Base-by-base conservation (phyloP, 345 rosid species). In the Erucastrum elatum region DNA sequence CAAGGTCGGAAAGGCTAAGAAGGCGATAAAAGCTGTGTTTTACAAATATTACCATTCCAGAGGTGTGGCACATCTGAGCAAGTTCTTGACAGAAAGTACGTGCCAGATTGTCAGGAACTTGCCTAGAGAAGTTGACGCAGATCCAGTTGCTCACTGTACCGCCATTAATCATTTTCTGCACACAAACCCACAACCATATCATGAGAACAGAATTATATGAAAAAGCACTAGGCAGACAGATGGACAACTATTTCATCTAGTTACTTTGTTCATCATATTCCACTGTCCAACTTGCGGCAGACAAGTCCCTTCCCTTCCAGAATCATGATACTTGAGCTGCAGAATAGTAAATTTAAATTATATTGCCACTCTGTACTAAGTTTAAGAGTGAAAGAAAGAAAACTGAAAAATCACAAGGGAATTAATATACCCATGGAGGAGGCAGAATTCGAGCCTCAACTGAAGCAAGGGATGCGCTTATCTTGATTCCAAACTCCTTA, bases 241-340 rank as follows among this genome's bases (percentile, higher is more conserved):
- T n/a, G 53, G 29, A 31, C 39, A 29, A 51, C 61, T 5, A 29
- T 30, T 68, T 75, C 64, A 33, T 58, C 13, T n/a, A 34, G 31
- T n/a, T 88, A 96, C 99, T 89, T 93, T 96, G 10, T 96, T 93
- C 99, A 91, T 93, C 99, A 96, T 96, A 64, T 96, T 96, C 99
- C 99, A 96, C 58, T 92, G 97, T 1, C 99, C 99, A 70, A 93
- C 94, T 79, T 93, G 94, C 46, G 99, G 99, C 49, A 88, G 80
- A 79, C 97, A 91, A 75, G 87, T 87, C 85, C 84, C 90, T 81
- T 93, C 95, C 77, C 90, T 86, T 16, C 98, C 98, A 1, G 96
- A 91, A 21, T 93, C 98, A 53, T 96, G 99, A 81, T 96, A 96
- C 79, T 93, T 96, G 16, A 96, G 95, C 99, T 96, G 90, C 58